Evolutionary conservation across 208 protist species (phyloP), one percentile per base, ranked within the genome.

Genomic region (Leishmania martiniquensis): DNA sequence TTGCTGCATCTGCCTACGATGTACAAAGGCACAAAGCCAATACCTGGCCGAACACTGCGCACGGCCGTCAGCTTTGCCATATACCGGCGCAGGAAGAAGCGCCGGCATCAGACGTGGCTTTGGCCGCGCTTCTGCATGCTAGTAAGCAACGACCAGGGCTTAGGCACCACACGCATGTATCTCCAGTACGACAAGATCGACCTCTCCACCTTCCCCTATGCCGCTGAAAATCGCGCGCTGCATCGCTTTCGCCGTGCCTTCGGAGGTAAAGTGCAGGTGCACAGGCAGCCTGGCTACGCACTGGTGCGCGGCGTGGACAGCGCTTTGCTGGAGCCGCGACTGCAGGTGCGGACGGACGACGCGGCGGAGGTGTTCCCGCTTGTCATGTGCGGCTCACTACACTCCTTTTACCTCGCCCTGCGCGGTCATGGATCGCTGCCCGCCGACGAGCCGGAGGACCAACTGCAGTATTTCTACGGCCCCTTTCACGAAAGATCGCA

Each of bases 401-500:
- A 90, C 49, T 89, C 90, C 17, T 91, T 94, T 75, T 89, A 87
- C 65, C 44, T 93, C 29, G 75, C 85, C 29, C 75, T 92, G 76
- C 90, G 90, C 39, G 92, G 92, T 13, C 88, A 82, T 4, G 63
- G 74, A 67, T 54, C 51, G 20, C 62, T 91, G 10, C 68, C 81
- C 1, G 34, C 76, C 7, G 92, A 92, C 63, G 90, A 96, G 77
- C 90, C 90, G 25, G 90, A 91, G 74, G 71, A 86, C 37, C 89
- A 94, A 77, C 49, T 88, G 72, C 92, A 96, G 81, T 91, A 91
- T 72, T 96, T 93, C 76, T 93, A 85, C 63, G 90, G 90, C 1
- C 85, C 92, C 1, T 93, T 91, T 66, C 37, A 70, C 32, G 45
- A 72, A 72, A 29, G 72, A 17, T 49, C 25, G 54, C 75, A 78